Evolutionary conservation across 169 alveolate genomes (phyloP).

Genomic region (Cryptosporidium parvum): DNA sequence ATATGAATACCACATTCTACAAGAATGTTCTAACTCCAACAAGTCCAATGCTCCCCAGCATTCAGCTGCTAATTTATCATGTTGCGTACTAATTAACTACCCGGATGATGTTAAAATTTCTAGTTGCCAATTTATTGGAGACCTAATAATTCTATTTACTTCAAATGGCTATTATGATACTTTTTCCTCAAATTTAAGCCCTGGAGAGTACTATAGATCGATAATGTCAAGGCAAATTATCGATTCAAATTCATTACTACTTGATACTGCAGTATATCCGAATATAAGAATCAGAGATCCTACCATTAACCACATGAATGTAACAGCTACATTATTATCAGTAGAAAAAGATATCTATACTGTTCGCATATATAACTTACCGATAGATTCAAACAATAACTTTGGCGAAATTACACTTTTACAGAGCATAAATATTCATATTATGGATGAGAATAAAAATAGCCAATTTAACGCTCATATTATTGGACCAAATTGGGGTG

Average conservation of each 20-base stretch:
- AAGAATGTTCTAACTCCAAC: conserved; percentile 6
- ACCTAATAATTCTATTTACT: conserved; percentile 27
- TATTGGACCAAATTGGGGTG: conserved; percentile 72
- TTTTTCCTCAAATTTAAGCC: conserved; percentile 21
- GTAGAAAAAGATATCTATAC: background rate
- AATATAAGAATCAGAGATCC: background rate
- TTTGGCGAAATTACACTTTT: background rate
- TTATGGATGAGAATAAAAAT: conserved; percentile 24
- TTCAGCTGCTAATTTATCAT: conserved; percentile 1
- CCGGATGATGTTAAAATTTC: conserved; percentile 10
- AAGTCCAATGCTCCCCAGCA: conserved; percentile 7
- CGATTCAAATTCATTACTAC: conserved; percentile 6
- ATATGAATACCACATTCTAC: conserved; percentile 35
- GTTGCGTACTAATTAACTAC: conserved; percentile 17
- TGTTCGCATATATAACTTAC: background rate
- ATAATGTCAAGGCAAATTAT: conserved; percentile 3
- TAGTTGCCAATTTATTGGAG: conserved; percentile 26
- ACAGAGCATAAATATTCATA: conserved; percentile 27
- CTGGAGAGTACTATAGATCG: conserved; percentile 55
- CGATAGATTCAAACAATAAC: conserved; percentile 5
- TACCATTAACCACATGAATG: background rate
- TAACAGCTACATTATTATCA: conserved; percentile 1
- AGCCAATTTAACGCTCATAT: conserved; percentile 40
- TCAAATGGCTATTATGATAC: conserved; percentile 33
- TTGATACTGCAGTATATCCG: conserved; percentile 32